Base-by-base conservation (phyloP, 306 rosid genomes). In the Ormosia semicastrata region DNA sequence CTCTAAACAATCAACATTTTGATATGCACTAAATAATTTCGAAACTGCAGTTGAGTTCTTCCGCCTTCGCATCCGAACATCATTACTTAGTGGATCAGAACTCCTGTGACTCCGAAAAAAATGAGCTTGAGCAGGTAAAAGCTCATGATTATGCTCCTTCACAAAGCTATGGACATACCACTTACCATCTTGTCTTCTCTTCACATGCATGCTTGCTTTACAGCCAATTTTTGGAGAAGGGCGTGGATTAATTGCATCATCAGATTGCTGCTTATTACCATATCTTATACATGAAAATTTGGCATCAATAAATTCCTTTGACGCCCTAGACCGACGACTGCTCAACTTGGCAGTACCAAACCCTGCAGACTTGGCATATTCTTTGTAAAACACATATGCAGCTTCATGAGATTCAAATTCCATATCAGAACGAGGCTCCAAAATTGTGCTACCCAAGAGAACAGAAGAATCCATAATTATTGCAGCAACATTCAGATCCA, bases 311-410 rank as follows among this genome's bases (percentile, higher is more conserved):
- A 89, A 89, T 80, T 89, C 92, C 69, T 81, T 86, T 3, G 92
- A 86, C 34, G 92, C 90, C 85, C 92, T 89, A 47, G 92, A 89
- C 29, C 92, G 87, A 10, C 92, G 89, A 64, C 92, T 89, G 71
- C 92, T 89, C 84, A 89, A 85, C 80, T 89, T 89, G 76, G 92
- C 92, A 76, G 92, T 89, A 76, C 92, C 92, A 67, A 89, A 89
- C 50, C 92, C 92, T 3, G 58, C 90, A 76, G 89, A 85, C 72
- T 82, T 89, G 0, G 92, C 92, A 77, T 89, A 89, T 63, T 89
- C 90, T 70, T 86, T 89, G 77, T 89, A 89, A 85, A 82, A 89
- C 41, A 69, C 10, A 77, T 89, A 89, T n/a, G 92, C 92, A 4
- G 80, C 86, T 83, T 89, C 92, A 82, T 89, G 92, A 65, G 92